These are phyloP conservation scores for Zymoseptoria pseudotritici DNA, from an alignment of 2,329 filamentous ascomycete species.

Conservation along the genomic window DNA sequence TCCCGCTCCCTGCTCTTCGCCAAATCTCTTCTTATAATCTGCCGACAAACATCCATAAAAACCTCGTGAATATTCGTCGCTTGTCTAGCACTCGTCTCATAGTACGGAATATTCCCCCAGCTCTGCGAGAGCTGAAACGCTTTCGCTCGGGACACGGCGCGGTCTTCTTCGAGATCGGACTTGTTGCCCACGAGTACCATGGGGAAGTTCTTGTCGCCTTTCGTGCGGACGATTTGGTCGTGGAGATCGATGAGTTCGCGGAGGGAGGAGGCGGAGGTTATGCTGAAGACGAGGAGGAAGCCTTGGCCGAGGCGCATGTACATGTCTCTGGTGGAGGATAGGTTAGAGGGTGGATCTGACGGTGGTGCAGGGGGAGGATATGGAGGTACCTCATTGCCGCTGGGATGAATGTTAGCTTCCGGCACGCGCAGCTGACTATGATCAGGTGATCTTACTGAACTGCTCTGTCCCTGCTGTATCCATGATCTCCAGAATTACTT, in stretches of 20 bases:
- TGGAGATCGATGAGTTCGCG: constrained; percentile 72
- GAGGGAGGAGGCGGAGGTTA: constrained; percentile 77
- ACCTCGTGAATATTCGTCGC: constrained; percentile 85
- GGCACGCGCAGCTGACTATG: neutral
- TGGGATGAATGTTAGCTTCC: constrained; percentile 9
- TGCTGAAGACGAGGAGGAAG: constrained; percentile 86
- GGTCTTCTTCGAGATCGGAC: constrained; percentile 79
- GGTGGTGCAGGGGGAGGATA: neutral
- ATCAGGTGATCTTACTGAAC: constrained; percentile 59
- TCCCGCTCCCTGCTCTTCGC: constrained; percentile 12
- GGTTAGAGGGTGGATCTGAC: constrained; percentile 1
- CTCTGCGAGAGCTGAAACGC: constrained; percentile 79
- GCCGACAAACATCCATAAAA: constrained; percentile 47
- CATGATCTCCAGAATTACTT: constrained; percentile 84
- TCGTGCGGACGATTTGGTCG: constrained; percentile 86
- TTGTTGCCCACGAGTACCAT: constrained; percentile 93
- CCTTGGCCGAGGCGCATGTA: constrained; percentile 94
- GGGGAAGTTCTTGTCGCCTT: constrained; percentile 57
- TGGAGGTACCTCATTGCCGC: constrained; percentile 19
- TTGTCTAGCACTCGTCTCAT: constrained; percentile 78
- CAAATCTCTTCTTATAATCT: constrained; percentile 31
- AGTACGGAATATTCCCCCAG: constrained; percentile 83
- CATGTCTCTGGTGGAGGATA: constrained; percentile 51
- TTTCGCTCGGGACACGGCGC: constrained; percentile 66
- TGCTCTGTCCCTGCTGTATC: constrained; percentile 90